These are phyloP conservation scores for Vigna radiata DNA, from an alignment of 306 rosid species.

Conservation along the genomic window DNA sequence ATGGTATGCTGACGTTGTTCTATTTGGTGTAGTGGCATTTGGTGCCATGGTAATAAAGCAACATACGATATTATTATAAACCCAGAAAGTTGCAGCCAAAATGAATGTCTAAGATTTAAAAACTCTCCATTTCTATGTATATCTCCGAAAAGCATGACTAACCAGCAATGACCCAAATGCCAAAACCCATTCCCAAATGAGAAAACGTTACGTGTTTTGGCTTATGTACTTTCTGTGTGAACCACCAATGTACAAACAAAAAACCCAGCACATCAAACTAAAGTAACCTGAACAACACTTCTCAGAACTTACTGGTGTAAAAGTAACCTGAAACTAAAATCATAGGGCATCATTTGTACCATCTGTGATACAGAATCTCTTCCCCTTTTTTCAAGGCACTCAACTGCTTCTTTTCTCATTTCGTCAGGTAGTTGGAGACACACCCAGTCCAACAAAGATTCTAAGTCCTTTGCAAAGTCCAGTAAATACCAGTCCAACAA, in stretches of 20 bases:
- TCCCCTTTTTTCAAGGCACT: conserved; percentile 72
- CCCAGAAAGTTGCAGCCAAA: conserved; percentile 27
- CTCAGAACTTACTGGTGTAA: conserved; percentile 52
- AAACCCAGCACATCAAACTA: conserved; percentile 43
- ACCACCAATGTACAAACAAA: conserved; percentile 52
- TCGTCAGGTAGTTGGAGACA: conserved; percentile 82
- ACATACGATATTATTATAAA: conserved; percentile 21
- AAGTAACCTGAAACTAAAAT: conserved; percentile 89
- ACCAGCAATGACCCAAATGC: conserved; percentile 23
- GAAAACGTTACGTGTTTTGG: conserved; percentile 34
- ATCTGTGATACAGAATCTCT: conserved; percentile 62
- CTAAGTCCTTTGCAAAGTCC: conserved; percentile 93
- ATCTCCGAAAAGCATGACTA: conserved; percentile 39
- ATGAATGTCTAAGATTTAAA: conserved; percentile 22
- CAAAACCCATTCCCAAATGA: conserved; percentile 41
- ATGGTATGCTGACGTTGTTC: not conserved
- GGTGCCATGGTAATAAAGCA: conserved; percentile 15
- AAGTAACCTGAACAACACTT: not conserved
- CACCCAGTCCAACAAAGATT: conserved; percentile 85
- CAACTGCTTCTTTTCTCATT: conserved; percentile 66
- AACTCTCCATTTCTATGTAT: conserved; percentile 38
- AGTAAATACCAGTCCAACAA: conserved; percentile 90
- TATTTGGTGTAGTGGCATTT: not conserved
- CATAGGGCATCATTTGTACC: conserved; percentile 80
- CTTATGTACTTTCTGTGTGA: conserved; percentile 50